phyloP scores from a whole-genome alignment of 176 grass and related monocot species.

The Lolium rigidum region DNA sequence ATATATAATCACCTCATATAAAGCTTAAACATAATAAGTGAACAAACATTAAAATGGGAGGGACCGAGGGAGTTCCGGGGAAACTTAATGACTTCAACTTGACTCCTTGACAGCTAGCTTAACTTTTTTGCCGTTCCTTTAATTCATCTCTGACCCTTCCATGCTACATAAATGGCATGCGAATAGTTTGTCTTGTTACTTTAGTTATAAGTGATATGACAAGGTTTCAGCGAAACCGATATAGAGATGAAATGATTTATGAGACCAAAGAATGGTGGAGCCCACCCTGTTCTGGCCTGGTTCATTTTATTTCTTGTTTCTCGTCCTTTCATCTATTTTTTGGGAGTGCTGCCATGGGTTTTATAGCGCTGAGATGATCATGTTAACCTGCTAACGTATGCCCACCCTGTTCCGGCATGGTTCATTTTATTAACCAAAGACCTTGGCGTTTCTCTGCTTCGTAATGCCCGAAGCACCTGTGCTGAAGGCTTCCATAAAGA shows the following conservation, averaged over 20 bases:
- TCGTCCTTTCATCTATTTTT: background rate
- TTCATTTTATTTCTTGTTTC: too few relatives aligned
- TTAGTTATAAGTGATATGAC: background rate
- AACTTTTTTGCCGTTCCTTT: background rate
- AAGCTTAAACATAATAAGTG: too few relatives aligned
- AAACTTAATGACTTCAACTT: background rate
- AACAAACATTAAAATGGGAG: too few relatives aligned
- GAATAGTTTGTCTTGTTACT: background rate
- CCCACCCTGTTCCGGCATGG: background rate
- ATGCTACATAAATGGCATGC: slow-evolving; percentile 1
- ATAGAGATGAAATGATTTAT: background rate
- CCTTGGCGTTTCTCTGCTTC: background rate
- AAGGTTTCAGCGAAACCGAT: background rate
- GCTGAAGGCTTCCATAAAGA: background rate
- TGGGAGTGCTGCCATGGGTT: background rate
- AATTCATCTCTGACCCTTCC: background rate
- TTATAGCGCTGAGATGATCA: background rate
- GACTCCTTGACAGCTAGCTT: background rate
- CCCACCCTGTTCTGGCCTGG: too few relatives aligned
- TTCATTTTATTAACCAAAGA: background rate
- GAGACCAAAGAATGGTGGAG: background rate
- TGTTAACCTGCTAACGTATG: background rate
- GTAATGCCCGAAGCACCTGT: background rate
- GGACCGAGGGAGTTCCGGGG: background rate
- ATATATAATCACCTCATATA: too few relatives aligned